Evolutionary conservation across 306 rosid species (phyloP), one percentile per base, ranked within the genome.

Genomic region (Cucumis cinereus): DNA sequence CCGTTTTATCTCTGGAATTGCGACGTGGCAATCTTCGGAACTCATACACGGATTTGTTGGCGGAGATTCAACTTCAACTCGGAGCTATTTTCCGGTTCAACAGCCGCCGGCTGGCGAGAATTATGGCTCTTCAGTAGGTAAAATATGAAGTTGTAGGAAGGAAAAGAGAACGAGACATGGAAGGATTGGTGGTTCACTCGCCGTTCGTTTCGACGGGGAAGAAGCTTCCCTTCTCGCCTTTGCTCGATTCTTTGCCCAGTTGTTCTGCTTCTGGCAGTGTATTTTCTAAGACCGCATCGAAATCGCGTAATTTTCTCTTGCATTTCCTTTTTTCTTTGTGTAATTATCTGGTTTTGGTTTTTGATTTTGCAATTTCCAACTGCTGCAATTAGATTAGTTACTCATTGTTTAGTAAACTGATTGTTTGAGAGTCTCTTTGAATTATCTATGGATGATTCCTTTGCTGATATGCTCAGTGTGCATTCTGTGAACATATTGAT

Each of bases 221-320:
- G 71, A 83, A 92, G 81, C 89, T 90, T 84, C 93, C 95, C 74
- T 81, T 83, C 78, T 81, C 88, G 64, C 82, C 85, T 59, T 79
- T 81, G 71, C 82, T 84, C 16, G 92, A 84, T 66, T 38, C 92
- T 62, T 79, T 89, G 68, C 93, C 96, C 17, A 84, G 59, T 49
- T 52, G 69, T 70, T 84, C 82, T 78, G 50, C 88, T 70, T 84
- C 82, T 78, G 54, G 89, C 76, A 5, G 35, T 77, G 58, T 81
- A 14, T 62, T 86, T 23, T 79, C 43, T 57, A 78, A 73, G 22
- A 58, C 70, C 67, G 49, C 75, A 74, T 60, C 82, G 22, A 54
- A 83, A 38, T 61, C 89, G 40, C 84, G 99, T 91, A 84, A 94
- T 87, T 73, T 82, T 79, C 28, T 26, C 67, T 19, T 41, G 38